phyloP scores from a whole-genome alignment of 2,329 filamentous ascomycete genomes.

The Ophiostoma himal-ulmi region DNA sequence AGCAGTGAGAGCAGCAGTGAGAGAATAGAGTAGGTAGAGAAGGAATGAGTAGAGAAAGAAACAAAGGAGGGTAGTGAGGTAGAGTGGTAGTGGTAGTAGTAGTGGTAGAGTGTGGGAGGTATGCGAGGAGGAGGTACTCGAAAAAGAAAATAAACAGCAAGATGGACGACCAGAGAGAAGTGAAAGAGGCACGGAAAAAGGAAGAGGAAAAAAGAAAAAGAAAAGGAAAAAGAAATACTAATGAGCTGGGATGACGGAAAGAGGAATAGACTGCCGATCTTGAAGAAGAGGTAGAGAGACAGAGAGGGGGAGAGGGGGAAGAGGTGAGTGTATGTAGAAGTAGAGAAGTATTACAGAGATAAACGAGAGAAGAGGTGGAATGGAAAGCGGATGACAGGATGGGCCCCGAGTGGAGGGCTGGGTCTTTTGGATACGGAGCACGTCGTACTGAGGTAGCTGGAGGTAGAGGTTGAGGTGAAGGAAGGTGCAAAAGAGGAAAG shows the following conservation, averaged over 20 bases:
- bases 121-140: background rate
- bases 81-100: background rate
- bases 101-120: background rate
- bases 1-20: background rate
- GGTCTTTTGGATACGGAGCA: background rate
- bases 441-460: background rate
- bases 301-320: background rate
- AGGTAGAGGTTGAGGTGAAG: background rate
- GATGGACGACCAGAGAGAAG: background rate
- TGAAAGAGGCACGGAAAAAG: background rate
- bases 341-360: background rate
- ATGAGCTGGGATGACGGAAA: slow-evolving; percentile 1
- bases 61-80: background rate
- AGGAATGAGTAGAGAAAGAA: background rate
- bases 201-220: background rate
- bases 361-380: background rate
- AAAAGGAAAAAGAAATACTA: background rate
- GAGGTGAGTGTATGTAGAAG: background rate
- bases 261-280: slow-evolving; percentile 6
- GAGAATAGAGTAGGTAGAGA: background rate
- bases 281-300: background rate
- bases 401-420: slow-evolving; percentile 8
- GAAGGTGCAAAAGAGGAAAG: background rate
- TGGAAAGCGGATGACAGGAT: slow-evolving; percentile 8
- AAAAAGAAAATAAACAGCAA: background rate